Evolutionary conservation across 2,329 filamentous ascomycete genomes (phyloP).

Genomic region (Calonectria henricotiae): DNA sequence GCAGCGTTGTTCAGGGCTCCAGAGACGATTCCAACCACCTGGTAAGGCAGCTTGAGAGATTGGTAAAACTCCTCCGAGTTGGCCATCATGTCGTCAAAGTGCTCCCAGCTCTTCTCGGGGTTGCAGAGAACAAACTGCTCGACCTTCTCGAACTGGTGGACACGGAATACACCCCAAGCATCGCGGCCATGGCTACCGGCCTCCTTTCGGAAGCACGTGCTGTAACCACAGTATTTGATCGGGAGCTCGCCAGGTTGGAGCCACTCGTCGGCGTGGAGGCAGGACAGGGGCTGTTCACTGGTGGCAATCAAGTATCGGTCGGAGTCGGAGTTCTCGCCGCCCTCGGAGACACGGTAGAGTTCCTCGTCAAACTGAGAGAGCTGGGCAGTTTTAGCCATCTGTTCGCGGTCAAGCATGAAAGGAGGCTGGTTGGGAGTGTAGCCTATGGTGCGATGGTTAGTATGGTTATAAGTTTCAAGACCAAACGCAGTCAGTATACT

Average conservation of each 20-base stretch:
- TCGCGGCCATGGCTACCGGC: constrained; percentile 89
- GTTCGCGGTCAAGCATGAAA: constrained; percentile 94
- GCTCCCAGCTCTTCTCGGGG: constrained; percentile 92
- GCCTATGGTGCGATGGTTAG: constrained; percentile 61
- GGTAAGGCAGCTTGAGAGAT: constrained; percentile 90
- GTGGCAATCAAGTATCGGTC: constrained; percentile 89
- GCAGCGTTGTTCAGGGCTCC: constrained; percentile 86
- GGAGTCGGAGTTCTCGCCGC: constrained; percentile 86
- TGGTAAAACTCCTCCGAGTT: constrained; percentile 97
- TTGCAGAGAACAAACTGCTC: constrained; percentile 88
- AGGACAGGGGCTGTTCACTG: constrained; percentile 95
- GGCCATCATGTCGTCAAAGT: constrained; percentile 93
- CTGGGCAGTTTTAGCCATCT: constrained; percentile 99
- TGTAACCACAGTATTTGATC: constrained; percentile 88
- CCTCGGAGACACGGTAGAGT: constrained; percentile 95
- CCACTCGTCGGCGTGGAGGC: constrained; percentile 95
- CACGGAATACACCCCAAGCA: constrained; percentile 98
- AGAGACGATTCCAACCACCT: constrained; percentile 95
- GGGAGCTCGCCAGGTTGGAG: constrained; percentile 87
- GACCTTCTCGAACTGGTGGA: constrained; percentile 97
- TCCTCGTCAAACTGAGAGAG: constrained; percentile 98
- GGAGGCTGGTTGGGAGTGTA: constrained; percentile 90
- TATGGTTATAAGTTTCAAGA: not conserved
- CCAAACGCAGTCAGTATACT: not conserved
- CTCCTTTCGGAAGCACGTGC: constrained; percentile 96